phyloP scores from a whole-genome alignment of 495 filamentous ascomycete species.

The Clavariopsis aquatica region DNA sequence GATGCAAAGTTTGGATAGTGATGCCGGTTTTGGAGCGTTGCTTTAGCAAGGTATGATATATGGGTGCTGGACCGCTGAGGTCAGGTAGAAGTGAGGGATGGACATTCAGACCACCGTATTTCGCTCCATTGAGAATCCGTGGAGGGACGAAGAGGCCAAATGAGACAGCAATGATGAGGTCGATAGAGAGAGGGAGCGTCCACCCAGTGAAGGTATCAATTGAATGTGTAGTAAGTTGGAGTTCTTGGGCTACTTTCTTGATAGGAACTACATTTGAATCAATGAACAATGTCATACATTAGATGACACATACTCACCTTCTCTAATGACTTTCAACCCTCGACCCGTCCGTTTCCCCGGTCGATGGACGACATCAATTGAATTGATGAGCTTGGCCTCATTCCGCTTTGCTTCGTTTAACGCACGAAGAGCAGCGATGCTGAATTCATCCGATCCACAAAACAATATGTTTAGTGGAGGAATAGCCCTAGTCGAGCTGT shows the following conservation, averaged over 20 bases:
- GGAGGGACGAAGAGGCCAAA: slow-evolving; percentile 89
- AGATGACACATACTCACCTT: slow-evolving; percentile 54
- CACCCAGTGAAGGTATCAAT: slow-evolving; percentile 36
- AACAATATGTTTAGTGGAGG: slow-evolving; percentile 87
- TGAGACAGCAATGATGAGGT: slow-evolving; percentile 92
- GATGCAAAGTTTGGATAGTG: slow-evolving; percentile 81
- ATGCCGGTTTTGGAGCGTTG: slow-evolving; percentile 62
- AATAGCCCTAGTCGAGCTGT: slow-evolving; percentile 14
- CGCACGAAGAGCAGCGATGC: slow-evolving; percentile 73
- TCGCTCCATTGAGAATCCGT: slow-evolving; percentile 64
- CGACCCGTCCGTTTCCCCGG: slow-evolving; percentile 75
- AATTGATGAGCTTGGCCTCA: slow-evolving; percentile 62
- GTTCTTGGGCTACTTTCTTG: slow-evolving; percentile 57
- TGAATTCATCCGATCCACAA: slow-evolving; percentile 93
- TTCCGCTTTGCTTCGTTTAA: slow-evolving; percentile 61
- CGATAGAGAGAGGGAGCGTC: slow-evolving; percentile 51
- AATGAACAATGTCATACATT: slow-evolving; percentile 8
- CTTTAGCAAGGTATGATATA: slow-evolving; percentile 75
- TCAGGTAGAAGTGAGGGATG: slow-evolving; percentile 93
- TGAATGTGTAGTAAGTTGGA: slow-evolving; percentile 23
- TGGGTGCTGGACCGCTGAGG: slow-evolving; percentile 64
- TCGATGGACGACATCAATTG: slow-evolving; percentile 85
- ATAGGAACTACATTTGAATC: slow-evolving; percentile 64
- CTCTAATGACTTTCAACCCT: slow-evolving; percentile 66
- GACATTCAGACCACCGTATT: slow-evolving; percentile 88